A percentile compares a stretch with the other conserved stretches of the same genome.
Evolutionary conservation across 2,329 filamentous ascomycete species (phyloP).

Genomic region (Colletotrichum musae): DNA sequence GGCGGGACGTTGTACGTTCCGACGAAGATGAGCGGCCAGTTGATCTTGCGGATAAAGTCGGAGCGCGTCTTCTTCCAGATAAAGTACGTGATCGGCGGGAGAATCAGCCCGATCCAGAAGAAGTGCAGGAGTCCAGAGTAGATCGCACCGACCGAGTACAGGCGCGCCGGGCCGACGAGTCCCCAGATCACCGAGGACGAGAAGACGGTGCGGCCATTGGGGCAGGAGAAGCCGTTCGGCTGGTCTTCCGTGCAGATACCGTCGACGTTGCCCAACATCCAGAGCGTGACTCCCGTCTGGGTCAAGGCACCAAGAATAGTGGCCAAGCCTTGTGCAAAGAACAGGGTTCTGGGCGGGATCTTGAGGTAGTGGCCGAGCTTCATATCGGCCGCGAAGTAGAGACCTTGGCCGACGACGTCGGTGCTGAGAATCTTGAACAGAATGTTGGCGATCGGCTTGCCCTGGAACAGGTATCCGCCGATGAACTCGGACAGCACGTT

Average conservation of each 20-base stretch:
- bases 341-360: slow-evolving; percentile 70
- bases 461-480: slow-evolving; percentile 65
- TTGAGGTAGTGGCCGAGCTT: slow-evolving; percentile 66
- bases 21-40: slow-evolving; percentile 68
- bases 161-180: slow-evolving; percentile 62
- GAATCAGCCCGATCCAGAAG: slow-evolving; percentile 64
- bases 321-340: slow-evolving; percentile 73
- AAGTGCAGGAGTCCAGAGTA: slow-evolving; percentile 68
- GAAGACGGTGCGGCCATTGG: slow-evolving; percentile 72
- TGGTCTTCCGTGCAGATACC: slow-evolving; percentile 66
- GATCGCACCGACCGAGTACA: slow-evolving; percentile 55
- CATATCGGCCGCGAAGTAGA: slow-evolving; percentile 63
- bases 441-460: slow-evolving; percentile 54
- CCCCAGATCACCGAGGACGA: slow-evolving; percentile 75
- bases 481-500: slow-evolving; percentile 37
- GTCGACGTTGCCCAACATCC: slow-evolving; percentile 60
- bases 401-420: slow-evolving; percentile 52
- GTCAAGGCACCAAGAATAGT: slow-evolving; percentile 55
- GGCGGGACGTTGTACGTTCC: slow-evolving; percentile 65
- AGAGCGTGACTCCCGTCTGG: slow-evolving; percentile 51
- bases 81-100: slow-evolving; percentile 65
- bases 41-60: slow-evolving; percentile 63
- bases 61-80: slow-evolving; percentile 62
- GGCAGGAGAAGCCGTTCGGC: slow-evolving; percentile 67
- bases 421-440: slow-evolving; percentile 53